Conservation (phyloP, 1,284 basidiomycete genomes). For the Singerocomus rubriflavus region DNA sequence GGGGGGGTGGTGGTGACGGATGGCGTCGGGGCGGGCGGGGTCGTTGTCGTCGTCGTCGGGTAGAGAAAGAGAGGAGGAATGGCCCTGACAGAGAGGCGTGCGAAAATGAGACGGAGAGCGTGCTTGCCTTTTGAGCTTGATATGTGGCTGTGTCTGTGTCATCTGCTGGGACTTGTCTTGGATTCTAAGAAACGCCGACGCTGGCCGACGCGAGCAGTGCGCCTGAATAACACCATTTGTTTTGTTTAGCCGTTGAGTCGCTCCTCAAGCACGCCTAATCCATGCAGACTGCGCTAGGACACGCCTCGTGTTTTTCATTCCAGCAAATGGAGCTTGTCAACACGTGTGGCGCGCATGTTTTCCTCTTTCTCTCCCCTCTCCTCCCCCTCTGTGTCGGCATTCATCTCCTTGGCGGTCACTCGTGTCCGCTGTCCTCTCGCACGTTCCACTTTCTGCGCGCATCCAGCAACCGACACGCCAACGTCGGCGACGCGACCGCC, state of each 20-base stretch:
- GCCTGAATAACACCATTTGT: constrained; percentile 10
- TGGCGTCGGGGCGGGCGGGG: constrained; percentile 23
- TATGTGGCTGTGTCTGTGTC: constrained; percentile 30
- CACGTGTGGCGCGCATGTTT: constrained; percentile 28
- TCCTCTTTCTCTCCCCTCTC: constrained; percentile 19
- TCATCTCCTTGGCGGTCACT: constrained; percentile 2
- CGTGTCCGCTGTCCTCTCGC: constrained; percentile 13
- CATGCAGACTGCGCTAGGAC: constrained; percentile 15
- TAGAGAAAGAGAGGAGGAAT: constrained; percentile 21
- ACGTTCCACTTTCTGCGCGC: neutral
- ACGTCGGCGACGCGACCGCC: constrained; percentile 6
- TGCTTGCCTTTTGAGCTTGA: constrained; percentile 32
- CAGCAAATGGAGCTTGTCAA: constrained; percentile 21
- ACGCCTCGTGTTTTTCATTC: constrained; percentile 20
- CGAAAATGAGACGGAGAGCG: constrained; percentile 22
- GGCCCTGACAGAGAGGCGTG: constrained; percentile 29
- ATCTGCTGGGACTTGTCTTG: too few species aligned
- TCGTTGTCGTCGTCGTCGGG: constrained; percentile 18
- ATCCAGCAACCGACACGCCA: neutral
- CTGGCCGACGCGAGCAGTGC: constrained; percentile 12
- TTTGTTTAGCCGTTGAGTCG: neutral
- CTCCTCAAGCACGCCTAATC: constrained; percentile 23
- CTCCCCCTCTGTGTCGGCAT: constrained; percentile 12
- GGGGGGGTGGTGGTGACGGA: constrained; percentile 12
- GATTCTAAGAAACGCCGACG: too few species aligned